Conservation (phyloP, 78 protist species). For the Capsaspora owczarzaki region DNA sequence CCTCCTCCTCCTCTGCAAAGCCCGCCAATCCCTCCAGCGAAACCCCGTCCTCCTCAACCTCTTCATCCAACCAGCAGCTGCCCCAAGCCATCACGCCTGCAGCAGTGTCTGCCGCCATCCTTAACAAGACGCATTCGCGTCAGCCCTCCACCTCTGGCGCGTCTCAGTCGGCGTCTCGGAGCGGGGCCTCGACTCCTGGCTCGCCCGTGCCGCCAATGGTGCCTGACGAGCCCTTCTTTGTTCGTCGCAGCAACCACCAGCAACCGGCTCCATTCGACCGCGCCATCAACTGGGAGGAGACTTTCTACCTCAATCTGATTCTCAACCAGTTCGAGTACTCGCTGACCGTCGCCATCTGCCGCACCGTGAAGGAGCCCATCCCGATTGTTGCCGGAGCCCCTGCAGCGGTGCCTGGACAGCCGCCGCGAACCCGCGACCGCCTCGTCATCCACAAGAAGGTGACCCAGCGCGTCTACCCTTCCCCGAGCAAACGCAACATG, state of each 20-base stretch:
- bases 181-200: no score
- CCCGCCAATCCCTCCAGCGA: background rate
- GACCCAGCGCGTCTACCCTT: background rate
- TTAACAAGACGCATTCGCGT: background rate
- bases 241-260: background rate
- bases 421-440: background rate
- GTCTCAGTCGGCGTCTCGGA: no score
- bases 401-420: no score
- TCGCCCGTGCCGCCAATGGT: background rate
- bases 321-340: constrained; percentile 2
- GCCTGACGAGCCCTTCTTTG: background rate
- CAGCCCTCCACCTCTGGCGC: background rate
- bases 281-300: background rate
- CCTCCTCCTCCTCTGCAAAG: no score
- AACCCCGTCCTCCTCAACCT: background rate
- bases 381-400: no score
- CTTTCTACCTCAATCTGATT: background rate
- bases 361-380: no score
- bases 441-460: background rate
- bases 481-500: background rate
- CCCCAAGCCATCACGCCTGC: background rate
- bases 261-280: background rate
- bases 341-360: background rate
- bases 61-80: background rate
- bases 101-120: background rate